Conservation (phyloP, 73 alveolate species). For the Tetrahymena malaccensis region DNA sequence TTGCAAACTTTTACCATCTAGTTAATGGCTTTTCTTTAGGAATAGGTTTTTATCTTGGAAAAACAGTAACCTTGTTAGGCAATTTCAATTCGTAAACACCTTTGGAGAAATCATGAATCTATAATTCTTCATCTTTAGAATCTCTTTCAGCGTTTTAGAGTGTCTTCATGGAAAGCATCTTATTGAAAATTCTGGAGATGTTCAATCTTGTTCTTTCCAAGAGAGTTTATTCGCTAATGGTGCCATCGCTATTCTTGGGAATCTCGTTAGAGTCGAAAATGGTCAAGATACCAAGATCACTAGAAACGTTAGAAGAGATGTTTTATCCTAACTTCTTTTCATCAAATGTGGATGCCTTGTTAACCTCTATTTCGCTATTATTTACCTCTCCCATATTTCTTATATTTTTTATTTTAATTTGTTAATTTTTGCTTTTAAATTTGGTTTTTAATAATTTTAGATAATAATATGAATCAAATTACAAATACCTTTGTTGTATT, state of each 20-base stretch:
- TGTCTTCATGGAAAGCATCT: background rate
- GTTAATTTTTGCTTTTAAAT: background rate
- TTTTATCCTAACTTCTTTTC: background rate
- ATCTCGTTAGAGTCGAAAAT: background rate
- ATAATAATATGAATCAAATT: background rate
- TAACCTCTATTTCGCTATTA: background rate
- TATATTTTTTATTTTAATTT: background rate
- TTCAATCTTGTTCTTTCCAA: background rate
- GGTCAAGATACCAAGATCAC: background rate
- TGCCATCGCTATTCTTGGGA: background rate
- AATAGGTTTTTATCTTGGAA: conserved; percentile 78
- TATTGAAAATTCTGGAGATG: background rate
- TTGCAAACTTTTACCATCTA: conserved; percentile 89
- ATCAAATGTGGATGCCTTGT: background rate
- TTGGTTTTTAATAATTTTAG: background rate
- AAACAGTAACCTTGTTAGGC: background rate
- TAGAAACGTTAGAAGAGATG: background rate
- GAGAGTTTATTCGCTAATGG: background rate
- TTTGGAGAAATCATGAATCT: background rate
- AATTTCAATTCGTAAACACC: background rate
- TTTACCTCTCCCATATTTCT: background rate
- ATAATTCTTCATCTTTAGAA: background rate
- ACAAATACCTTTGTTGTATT: background rate
- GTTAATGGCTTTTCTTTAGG: conserved; percentile 83
- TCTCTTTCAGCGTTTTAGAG: background rate